Evolutionary conservation across 2,329 filamentous ascomycete genomes (phyloP).

Genomic region (Aspergillus jensenii): DNA sequence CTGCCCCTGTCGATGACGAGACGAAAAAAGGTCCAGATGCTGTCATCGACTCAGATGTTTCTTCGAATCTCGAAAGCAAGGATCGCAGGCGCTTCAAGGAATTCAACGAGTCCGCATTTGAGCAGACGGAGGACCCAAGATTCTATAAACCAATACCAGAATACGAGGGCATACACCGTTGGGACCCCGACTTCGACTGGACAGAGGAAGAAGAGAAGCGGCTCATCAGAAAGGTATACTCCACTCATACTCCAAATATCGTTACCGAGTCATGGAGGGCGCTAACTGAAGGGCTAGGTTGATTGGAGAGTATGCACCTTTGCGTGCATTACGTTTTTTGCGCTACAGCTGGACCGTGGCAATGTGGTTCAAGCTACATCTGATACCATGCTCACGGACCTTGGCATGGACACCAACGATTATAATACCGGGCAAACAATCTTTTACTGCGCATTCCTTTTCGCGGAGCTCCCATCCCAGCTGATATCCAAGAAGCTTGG

Average conservation of each 20-base stretch:
- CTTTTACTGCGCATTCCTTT: conserved; percentile 36
- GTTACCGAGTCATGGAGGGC: too few relatives aligned
- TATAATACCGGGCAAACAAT: conserved; percentile 47
- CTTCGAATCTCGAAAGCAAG: conserved; percentile 11
- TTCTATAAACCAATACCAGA: conserved; percentile 40
- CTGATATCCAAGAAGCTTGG: conserved; percentile 60
- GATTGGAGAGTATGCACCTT: conserved; percentile 45
- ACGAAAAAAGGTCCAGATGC: conserved; percentile 11
- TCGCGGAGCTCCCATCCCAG: conserved; percentile 61
- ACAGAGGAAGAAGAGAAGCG: conserved; percentile 44
- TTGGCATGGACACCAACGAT: conserved; percentile 50
- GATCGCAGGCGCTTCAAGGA: conserved; percentile 8
- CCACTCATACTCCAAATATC: background rate
- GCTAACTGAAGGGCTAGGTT: conserved; percentile 30
- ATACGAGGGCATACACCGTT: conserved; percentile 51
- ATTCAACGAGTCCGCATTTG: conserved; percentile 31
- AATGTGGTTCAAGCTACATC: conserved; percentile 62
- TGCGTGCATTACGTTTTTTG: conserved; percentile 62
- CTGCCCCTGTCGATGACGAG: conserved; percentile 9
- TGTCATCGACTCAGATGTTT: conserved; percentile 12
- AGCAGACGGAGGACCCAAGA: conserved; percentile 34
- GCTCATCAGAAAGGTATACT: conserved; percentile 37
- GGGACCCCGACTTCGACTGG: conserved; percentile 50
- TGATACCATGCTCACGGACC: conserved; percentile 57
- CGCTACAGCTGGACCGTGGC: conserved; percentile 62